A percentile compares a stretch with the other conserved stretches of the same genome.
Conservation (phyloP, 768 basidiomycete species). For the Cystobasidium onofrii region DNA sequence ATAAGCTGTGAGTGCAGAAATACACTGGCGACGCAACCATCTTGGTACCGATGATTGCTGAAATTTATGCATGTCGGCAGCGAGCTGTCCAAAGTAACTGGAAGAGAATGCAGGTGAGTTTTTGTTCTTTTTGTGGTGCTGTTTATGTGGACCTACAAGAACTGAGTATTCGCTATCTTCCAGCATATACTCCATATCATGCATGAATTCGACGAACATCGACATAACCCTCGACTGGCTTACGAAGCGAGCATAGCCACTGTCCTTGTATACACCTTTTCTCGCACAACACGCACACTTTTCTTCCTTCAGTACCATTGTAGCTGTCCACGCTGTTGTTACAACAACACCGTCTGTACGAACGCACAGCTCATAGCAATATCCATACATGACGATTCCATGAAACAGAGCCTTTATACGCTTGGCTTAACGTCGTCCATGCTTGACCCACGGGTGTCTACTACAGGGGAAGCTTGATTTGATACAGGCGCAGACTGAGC, state of each 20-base stretch:
- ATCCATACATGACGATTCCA: no score
- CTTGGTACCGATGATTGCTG: no score
- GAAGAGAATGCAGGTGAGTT: conserved; percentile 25
- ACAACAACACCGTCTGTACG: not conserved
- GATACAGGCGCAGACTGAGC: not conserved
- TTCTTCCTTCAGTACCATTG: no score
- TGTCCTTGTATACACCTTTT: not conserved
- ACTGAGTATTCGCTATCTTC: not conserved
- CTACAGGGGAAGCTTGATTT: not conserved
- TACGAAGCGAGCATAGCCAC: conserved; percentile 2
- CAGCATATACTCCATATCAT: conserved; percentile 29
- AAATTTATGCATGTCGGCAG: not conserved
- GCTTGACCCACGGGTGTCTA: not conserved
- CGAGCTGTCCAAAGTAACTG: conserved; percentile 15
- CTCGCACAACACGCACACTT: no score
- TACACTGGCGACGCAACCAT: no score
- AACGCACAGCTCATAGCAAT: no score
- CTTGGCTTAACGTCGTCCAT: not conserved
- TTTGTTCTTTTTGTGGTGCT: not conserved
- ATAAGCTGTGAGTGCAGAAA: conserved; percentile 25
- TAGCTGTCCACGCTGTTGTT: not conserved
- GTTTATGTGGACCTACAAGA: not conserved
- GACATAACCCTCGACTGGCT: conserved; percentile 31
- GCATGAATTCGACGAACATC: conserved; percentile 27
- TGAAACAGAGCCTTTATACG: not conserved